Conservation (phyloP, 345 rosid species). For the Kernera saxatilis region DNA sequence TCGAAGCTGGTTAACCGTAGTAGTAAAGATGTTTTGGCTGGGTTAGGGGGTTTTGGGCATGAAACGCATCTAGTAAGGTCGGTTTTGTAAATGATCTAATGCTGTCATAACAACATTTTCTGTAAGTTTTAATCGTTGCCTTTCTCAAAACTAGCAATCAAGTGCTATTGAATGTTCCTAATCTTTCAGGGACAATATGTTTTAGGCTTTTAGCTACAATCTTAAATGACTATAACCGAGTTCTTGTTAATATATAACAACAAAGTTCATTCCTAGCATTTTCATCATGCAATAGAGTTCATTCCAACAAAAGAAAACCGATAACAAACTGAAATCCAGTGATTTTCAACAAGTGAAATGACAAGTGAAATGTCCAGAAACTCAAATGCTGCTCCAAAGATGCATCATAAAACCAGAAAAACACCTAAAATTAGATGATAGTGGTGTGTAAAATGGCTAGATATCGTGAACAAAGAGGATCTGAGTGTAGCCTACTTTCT, state of each 20-base stretch:
- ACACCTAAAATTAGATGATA: background rate
- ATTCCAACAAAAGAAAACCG: background rate
- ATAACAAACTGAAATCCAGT: background rate
- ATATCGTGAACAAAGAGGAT: background rate
- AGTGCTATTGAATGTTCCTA: background rate
- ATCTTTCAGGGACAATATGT: background rate
- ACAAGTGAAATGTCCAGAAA: background rate
- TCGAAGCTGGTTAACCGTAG: background rate
- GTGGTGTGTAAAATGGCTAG: background rate
- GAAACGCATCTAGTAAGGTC: background rate
- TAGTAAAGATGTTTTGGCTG: background rate
- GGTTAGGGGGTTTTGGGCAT: background rate
- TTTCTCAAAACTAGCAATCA: background rate
- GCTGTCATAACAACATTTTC: background rate
- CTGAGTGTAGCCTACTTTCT: conserved; percentile 21
- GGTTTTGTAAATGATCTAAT: background rate
- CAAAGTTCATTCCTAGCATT: background rate
- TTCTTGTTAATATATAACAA: too few species aligned
- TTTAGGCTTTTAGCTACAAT: too few species aligned
- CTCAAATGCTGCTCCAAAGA: background rate
- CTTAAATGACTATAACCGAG: too few species aligned
- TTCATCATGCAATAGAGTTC: background rate
- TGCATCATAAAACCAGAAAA: background rate
- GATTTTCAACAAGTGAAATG: too few species aligned
- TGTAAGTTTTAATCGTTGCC: background rate